Evolutionary conservation across 257 asterid genomes (phyloP), one percentile per base, ranked within the genome.

Genomic region (Solanum clarkiae): DNA sequence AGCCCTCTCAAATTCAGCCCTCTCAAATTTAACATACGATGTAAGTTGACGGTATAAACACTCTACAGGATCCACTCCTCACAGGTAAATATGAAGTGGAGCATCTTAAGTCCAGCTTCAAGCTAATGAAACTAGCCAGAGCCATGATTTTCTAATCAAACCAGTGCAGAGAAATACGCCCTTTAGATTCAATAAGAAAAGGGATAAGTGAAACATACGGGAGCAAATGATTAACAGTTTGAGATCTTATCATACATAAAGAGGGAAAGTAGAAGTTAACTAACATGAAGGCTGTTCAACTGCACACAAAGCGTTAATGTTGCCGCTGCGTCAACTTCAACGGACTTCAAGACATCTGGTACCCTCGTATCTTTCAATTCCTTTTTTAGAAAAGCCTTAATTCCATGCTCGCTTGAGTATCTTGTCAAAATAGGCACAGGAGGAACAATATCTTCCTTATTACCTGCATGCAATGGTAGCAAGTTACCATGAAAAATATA

Each of bases 331-430:
- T 91, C 92, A 89, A 91, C 86, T 29, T 95, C 97, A 59, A 87
- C 88, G 45, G 97, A 89, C 87, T 87, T 91, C 85, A 92, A 87
- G 87, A 87, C 90, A 86, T 95, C 98, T 71, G 98, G 92, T 87
- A 92, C 88, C 93, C 90, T 94, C 81, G 95, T 84, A 90, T 95
- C 99, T 72, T 92, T 83, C 83, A 88, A 82, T 84, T 96, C 99
- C 93, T 96, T 96, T 93, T 93, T 95, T 65, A 96, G 97, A 80
- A 96, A 93, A 83, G 98, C 95, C 90, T 95, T 96, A 72, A 96
- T 88, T 87, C 96, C 98, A 88, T 91, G 88, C 85, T 96, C 99
- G 90, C 86, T 96, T 80, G 95, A 90, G 91, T 93, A 94, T 57
- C 98, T 92, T 6, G 98, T 95, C 83, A 96, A 97, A 84, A 92